Base-by-base conservation (phyloP, 1,284 basidiomycete genomes). In the Sporisorium reilianum region DNA sequence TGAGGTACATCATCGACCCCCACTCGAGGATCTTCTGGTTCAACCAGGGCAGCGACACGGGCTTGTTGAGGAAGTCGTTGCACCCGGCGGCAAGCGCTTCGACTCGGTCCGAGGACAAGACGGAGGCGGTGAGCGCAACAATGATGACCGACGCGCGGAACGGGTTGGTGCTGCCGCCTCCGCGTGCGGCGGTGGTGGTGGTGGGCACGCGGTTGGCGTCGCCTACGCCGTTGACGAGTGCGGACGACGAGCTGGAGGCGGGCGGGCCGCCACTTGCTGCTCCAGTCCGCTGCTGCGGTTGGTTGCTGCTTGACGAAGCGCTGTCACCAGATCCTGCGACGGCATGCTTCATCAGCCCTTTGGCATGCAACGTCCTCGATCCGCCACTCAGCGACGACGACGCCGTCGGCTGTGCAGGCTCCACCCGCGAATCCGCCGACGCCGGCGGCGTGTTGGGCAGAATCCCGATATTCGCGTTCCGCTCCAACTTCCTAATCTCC, bases 11-110 rank as follows among this genome's bases (percentile, higher is more conserved):
- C 86, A 87, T 87, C 23, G 81, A 87, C 5, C 88, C 96, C 97
- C 97, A 99, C 85, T 99, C 97, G 70, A 97, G 93, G 79, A 99
- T 95, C 88, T 99, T 99, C 87, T 92, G 93, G 85, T 98, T 95
- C 55, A 99, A 87, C 97, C 97, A 99, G 52, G 92, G 89, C 22
- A 97, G 87, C 11, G 93, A 94, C 30, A 99, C 96, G 0, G 97
- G 97, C 83, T 99, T 99, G 51, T 95, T 99, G 61, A 99, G 86
- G 86, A 98, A 99, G 85, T 99, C 97, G 81, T 99, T 99, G 86
- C 97, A 99, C 3, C 97, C 97, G 0, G 97, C 97, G 0, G 93
- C 95, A 10, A 99, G 89, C 18, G 97, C 97, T 23, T 92, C 92
- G 38, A 97, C 94, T 87, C 97, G 90, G 88, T 99, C 97, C 63